Percentiles rank a stretch among this genome's conserved stretches.
Conservation (phyloP, 176 grass and related monocot genomes). For the Ensete glaucum region DNA sequence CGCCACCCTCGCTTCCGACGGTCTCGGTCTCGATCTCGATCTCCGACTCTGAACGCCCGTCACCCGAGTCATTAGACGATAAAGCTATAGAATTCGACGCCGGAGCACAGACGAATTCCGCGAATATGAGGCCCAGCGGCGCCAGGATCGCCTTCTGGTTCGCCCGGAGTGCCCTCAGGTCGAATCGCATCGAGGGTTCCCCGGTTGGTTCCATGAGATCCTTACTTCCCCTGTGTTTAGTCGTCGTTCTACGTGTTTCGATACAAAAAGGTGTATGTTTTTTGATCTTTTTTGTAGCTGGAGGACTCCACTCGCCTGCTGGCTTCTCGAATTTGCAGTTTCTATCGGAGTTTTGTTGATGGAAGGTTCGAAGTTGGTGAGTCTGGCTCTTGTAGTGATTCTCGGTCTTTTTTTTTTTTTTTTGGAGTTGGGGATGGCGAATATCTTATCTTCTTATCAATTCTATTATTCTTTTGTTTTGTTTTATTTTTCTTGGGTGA, state of each 20-base stretch:
- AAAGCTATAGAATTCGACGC: not conserved
- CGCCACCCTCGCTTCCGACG: too few relatives aligned
- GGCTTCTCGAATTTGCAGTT: slow-evolving; percentile 30
- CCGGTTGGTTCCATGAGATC: slow-evolving; percentile 18
- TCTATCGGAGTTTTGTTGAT: slow-evolving; percentile 17
- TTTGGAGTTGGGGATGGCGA: not conserved
- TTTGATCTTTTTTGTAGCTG: slow-evolving; percentile 4
- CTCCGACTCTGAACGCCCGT: too few relatives aligned
- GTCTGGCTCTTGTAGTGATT: not conserved
- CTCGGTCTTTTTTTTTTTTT: not conserved
- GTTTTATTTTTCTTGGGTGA: not conserved
- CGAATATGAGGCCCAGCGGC: slow-evolving; percentile 24
- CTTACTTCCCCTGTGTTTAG: not conserved
- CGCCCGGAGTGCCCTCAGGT: slow-evolving; percentile 18
- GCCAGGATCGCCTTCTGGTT: slow-evolving; percentile 22
- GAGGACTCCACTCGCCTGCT: slow-evolving; percentile 16
- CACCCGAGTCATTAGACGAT: not conserved
- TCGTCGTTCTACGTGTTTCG: not conserved
- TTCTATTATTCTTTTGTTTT: not conserved
- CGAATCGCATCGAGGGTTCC: slow-evolving; percentile 2
- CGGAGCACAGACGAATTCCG: not conserved
- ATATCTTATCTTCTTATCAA: not conserved
- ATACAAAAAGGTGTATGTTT: not conserved
- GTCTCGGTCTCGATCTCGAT: too few relatives aligned
- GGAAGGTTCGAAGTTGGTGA: slow-evolving; percentile 21